Evolutionary conservation across 164 flowering plant genomes (phyloP).

Genomic region (Magnolia kwangsiensis): DNA sequence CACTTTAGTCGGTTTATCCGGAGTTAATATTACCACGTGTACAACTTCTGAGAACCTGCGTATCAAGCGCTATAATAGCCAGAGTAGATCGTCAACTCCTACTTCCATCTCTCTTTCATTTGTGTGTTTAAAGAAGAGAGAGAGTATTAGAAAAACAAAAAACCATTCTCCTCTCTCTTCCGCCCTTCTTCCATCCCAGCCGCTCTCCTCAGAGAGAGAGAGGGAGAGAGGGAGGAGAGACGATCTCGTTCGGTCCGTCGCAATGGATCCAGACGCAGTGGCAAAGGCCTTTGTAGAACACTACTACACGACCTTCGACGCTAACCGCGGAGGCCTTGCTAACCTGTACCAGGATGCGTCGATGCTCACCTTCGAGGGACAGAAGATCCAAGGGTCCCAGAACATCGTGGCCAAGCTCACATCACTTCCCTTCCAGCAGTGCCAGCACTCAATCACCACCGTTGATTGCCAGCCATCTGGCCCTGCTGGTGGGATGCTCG

Average conservation of each 20-base stretch:
- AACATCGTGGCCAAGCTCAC: conserved; percentile 68
- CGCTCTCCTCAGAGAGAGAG: not conserved
- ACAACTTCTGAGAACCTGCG: no score
- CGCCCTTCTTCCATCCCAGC: not conserved
- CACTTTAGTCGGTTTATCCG: no score
- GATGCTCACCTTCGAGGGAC: conserved; percentile 86
- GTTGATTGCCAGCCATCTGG: conserved; percentile 90
- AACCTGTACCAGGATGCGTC: conserved; percentile 68
- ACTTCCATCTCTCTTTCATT: not conserved
- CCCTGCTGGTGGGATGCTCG: conserved; percentile 74
- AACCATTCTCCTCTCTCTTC: not conserved
- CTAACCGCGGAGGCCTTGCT: conserved; percentile 52
- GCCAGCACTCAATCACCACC: conserved; percentile 71
- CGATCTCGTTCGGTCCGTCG: not conserved
- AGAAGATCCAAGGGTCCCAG: conserved; percentile 68
- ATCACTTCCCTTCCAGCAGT: conserved; percentile 75
- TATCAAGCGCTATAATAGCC: no score
- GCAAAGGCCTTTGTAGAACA: conserved; percentile 87
- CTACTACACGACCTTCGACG: conserved; percentile 80
- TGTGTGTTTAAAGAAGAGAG: no score
- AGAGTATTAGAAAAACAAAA: no score
- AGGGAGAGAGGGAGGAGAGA: not conserved
- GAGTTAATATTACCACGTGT: no score
- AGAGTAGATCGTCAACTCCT: not conserved
- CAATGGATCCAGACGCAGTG: conserved; percentile 77